A percentile compares a stretch with the other conserved stretches of the same genome.
These are phyloP conservation scores for Salvia rosmarinus DNA, from an alignment of 257 asterid species.

Conservation along the genomic window DNA sequence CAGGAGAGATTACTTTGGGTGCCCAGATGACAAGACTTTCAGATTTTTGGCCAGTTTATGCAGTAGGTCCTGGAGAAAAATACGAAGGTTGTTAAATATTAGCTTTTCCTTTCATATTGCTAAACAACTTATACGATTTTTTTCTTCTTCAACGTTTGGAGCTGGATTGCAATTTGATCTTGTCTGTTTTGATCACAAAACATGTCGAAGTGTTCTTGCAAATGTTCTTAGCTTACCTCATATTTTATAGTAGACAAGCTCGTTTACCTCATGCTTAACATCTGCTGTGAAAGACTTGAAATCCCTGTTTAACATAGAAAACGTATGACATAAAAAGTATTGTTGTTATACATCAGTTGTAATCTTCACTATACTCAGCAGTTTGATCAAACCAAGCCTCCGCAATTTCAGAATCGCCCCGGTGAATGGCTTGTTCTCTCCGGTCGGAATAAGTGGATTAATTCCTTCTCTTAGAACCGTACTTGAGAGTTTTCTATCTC, in stretches of 20 bases:
- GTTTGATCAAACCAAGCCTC: too few relatives aligned
- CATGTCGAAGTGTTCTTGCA: neutral
- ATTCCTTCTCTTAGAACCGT: too few relatives aligned
- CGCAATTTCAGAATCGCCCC: too few relatives aligned
- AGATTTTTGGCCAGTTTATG: slow-evolving; percentile 71
- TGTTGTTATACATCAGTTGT: neutral
- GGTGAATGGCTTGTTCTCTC: too few relatives aligned
- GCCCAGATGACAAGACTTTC: slow-evolving; percentile 91
- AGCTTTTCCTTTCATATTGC: neutral
- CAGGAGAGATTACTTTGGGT: slow-evolving; percentile 78
- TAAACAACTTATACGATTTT: neutral
- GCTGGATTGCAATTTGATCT: neutral
- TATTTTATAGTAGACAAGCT: neutral
- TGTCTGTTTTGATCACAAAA: neutral
- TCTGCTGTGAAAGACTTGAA: neutral
- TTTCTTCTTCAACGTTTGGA: neutral
- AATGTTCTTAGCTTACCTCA: neutral
- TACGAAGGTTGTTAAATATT: slow-evolving; percentile 59
- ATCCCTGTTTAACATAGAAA: neutral
- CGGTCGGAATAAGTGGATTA: too few relatives aligned
- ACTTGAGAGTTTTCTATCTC: too few relatives aligned
- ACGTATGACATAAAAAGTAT: neutral
- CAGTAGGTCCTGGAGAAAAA: slow-evolving; percentile 67
- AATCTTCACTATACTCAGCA: too few relatives aligned
- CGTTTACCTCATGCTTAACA: neutral